Percentiles rank a stretch among this genome's conserved stretches.
phyloP scores from a whole-genome alignment of 768 basidiomycete genomes.

The Kwoniella sp. region DNA sequence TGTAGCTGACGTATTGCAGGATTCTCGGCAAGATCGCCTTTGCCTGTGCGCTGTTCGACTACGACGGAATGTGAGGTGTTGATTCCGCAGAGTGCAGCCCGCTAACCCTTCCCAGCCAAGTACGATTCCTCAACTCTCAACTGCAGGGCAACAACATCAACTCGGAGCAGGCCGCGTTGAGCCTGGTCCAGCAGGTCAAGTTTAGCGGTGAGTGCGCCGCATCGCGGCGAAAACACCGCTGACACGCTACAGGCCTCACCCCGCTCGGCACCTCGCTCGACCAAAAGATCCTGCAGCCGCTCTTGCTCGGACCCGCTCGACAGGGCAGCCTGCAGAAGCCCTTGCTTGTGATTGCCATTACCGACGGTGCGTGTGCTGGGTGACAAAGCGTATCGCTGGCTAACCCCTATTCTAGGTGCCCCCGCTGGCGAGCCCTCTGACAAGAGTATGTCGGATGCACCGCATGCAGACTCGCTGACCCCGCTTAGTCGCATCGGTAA shows the following conservation, averaged over 20 bases:
- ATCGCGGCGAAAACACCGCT: neutral
- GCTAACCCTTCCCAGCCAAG: slow-evolving; percentile 23
- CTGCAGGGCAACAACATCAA: slow-evolving; percentile 51
- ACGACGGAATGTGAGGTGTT: slow-evolving; percentile 50
- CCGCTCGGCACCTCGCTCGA: slow-evolving; percentile 50
- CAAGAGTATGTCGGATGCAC: slow-evolving; percentile 15
- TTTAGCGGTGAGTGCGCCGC: slow-evolving; percentile 35
- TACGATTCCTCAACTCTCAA: slow-evolving; percentile 52
- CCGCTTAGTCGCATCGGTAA: slow-evolving; percentile 41
- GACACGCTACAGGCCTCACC: slow-evolving; percentile 28
- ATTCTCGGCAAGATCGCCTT: slow-evolving; percentile 49
- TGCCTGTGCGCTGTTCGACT: slow-evolving; percentile 47
- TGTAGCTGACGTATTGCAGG: too few relatives aligned
- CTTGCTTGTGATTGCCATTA: slow-evolving; percentile 48
- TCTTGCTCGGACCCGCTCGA: slow-evolving; percentile 50
- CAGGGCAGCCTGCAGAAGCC: slow-evolving; percentile 49
- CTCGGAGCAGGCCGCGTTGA: slow-evolving; percentile 44
- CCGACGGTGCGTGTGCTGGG: slow-evolving; percentile 35
- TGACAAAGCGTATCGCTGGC: neutral
- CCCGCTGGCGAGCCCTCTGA: slow-evolving; percentile 44
- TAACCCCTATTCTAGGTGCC: slow-evolving; percentile 1
- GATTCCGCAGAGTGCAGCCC: neutral
- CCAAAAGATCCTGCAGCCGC: slow-evolving; percentile 51
- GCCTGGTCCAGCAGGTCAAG: slow-evolving; percentile 49
- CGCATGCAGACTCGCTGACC: neutral